Evolutionary conservation across 129 eudicot genomes (phyloP).

Genomic region (Heracleum sosnowskyi): DNA sequence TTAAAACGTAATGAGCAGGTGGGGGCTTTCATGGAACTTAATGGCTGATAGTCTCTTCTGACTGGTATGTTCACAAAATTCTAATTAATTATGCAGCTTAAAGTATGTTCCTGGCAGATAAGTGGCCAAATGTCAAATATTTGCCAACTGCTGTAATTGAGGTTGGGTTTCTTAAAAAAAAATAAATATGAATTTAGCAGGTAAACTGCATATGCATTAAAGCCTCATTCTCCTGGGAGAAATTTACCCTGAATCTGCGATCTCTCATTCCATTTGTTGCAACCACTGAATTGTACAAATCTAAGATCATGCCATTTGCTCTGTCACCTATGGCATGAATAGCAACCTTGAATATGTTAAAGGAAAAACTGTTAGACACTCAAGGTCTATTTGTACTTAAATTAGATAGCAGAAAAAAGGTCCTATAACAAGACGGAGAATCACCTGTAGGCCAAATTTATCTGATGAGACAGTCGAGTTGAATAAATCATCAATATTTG

Average conservation of each 20-base stretch:
- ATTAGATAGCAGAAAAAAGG: not conserved
- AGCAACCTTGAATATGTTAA: constrained; percentile 50
- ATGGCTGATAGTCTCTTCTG: not conserved
- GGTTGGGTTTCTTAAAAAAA: not conserved
- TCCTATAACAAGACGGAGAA: not conserved
- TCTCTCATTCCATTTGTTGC: constrained; percentile 59
- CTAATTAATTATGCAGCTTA: not conserved
- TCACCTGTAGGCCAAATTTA: constrained; percentile 80
- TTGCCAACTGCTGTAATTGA: not conserved
- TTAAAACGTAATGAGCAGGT: not conserved
- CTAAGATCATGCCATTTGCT: constrained; percentile 81
- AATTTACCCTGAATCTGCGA: constrained; percentile 75
- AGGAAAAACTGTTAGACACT: not conserved
- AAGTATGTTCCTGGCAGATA: not conserved
- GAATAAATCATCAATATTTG: constrained; percentile 43
- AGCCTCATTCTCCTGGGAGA: not conserved
- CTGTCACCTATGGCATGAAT: constrained; percentile 93
- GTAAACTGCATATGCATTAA: not conserved
- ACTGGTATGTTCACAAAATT: not conserved
- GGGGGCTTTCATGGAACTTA: not conserved
- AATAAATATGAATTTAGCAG: not conserved
- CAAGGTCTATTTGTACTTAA: not conserved
- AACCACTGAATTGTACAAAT: constrained; percentile 63
- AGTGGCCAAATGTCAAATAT: not conserved
- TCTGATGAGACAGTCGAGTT: constrained; percentile 67